These are phyloP conservation scores for Coemansia sp. DNA, from an alignment of 192 early-diverging fungal species.

Conservation along the genomic window DNA sequence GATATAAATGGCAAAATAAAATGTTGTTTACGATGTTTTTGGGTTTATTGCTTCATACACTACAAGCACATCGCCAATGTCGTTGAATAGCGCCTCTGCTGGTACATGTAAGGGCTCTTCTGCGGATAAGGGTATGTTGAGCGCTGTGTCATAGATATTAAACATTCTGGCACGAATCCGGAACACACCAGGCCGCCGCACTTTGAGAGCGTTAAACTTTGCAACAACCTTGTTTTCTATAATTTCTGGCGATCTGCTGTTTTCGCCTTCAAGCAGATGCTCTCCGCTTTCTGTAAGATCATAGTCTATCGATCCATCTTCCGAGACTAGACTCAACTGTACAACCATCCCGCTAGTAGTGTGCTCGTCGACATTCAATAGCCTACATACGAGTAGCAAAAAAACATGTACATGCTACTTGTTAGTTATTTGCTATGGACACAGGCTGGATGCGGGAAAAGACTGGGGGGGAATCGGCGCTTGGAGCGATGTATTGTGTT, in stretches of 20 bases:
- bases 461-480: no score
- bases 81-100: conserved; percentile 25
- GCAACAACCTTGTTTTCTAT: conserved; percentile 19
- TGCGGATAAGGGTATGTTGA: conserved; percentile 11
- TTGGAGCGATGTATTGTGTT: no score
- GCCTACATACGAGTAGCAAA: conserved; percentile 18
- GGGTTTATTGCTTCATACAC: conserved; percentile 4
- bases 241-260: conserved; percentile 13
- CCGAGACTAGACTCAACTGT: conserved; percentile 21
- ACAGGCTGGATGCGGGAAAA: no score
- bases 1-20: neutral
- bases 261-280: conserved; percentile 19
- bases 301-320: conserved; percentile 35
- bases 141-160: conserved; percentile 16
- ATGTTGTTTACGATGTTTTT: neutral
- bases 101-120: conserved; percentile 8
- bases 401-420: neutral
- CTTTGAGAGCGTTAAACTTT: conserved; percentile 14
- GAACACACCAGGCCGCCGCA: conserved; percentile 22
- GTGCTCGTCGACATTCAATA: conserved; percentile 18
- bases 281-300: conserved; percentile 20
- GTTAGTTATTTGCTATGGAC: neutral
- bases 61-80: conserved; percentile 19
- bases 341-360: conserved; percentile 25
- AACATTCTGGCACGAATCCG: conserved; percentile 32